Percentiles rank a stretch among this genome's conserved stretches.
Evolutionary conservation across 2,329 filamentous ascomycete genomes (phyloP).

Genomic region (Lasiodiplodia theobromae): DNA sequence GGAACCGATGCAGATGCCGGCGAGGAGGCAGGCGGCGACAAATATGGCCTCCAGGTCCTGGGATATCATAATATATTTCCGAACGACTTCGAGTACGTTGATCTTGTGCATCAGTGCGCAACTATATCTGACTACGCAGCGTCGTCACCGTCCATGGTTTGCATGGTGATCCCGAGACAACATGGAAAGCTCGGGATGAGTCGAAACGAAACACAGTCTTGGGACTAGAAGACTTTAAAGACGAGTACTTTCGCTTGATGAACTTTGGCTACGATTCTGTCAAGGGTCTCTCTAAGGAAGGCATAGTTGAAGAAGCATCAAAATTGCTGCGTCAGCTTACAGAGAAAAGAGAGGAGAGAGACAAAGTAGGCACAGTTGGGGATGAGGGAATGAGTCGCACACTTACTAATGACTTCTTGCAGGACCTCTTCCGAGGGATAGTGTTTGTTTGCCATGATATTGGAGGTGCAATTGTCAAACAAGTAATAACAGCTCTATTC

Average conservation of each 20-base stretch:
- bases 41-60: neutral
- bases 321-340: neutral
- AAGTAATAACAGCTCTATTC: neutral
- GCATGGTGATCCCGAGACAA: neutral
- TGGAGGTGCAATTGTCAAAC: constrained; percentile 6
- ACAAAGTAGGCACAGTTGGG: neutral
- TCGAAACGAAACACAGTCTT: neutral
- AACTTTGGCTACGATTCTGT: neutral
- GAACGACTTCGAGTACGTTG: constrained; percentile 1
- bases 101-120: neutral
- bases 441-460: constrained; percentile 10
- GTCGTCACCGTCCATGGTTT: constrained; percentile 8
- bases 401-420: neutral
- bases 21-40: neutral
- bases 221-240: neutral
- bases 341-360: neutral
- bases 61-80: neutral
- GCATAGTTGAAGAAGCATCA: neutral
- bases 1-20: neutral
- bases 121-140: neutral
- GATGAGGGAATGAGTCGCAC: neutral
- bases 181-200: neutral
- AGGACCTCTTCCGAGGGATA: neutral
- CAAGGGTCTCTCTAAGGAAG: neutral
- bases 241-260: neutral